Conservation (phyloP, 2,329 filamentous ascomycete genomes). For the Zasmidium citrigriseum region DNA sequence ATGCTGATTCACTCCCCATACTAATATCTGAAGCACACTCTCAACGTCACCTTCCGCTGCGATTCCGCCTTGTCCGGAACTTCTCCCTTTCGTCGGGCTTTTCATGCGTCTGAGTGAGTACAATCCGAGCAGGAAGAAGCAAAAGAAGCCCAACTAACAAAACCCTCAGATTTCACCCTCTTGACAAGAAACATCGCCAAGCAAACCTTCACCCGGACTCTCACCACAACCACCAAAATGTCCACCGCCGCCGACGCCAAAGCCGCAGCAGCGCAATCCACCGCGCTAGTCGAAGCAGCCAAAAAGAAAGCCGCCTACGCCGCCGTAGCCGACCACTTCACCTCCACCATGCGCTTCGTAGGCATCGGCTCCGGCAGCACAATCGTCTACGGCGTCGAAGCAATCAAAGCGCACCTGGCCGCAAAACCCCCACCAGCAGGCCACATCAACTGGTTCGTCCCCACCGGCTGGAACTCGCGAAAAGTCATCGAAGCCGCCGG, state of each 20-base stretch:
- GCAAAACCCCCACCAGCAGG: slow-evolving; percentile 46
- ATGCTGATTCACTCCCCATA: not conserved
- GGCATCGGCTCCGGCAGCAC: slow-evolving; percentile 82
- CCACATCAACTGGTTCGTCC: slow-evolving; percentile 76
- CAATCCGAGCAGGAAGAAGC: not conserved
- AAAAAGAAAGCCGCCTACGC: slow-evolving; percentile 74
- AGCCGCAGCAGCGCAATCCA: slow-evolving; percentile 8
- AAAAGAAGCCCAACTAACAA: not conserved
- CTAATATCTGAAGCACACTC: not conserved
- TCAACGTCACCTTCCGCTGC: not conserved
- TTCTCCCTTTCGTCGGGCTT: too few relatives aligned
- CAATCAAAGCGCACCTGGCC: slow-evolving; percentile 64
- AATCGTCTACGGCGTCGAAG: slow-evolving; percentile 82
- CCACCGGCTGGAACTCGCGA: slow-evolving; percentile 88
- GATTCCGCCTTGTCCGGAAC: too few relatives aligned
- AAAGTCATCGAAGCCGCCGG: slow-evolving; percentile 81
- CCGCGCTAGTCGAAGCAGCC: slow-evolving; percentile 61
- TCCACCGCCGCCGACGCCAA: slow-evolving; percentile 7
- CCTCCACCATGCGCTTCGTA: slow-evolving; percentile 62
- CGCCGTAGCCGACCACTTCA: slow-evolving; percentile 73
- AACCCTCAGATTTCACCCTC: not conserved
- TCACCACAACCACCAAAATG: slow-evolving; percentile 9
- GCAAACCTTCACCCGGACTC: not conserved
- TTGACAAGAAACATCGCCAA: not conserved
- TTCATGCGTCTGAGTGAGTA: not conserved